Evolutionary conservation across 352 stramenopile species (phyloP).

Genomic region (Plasmopara viticola): DNA sequence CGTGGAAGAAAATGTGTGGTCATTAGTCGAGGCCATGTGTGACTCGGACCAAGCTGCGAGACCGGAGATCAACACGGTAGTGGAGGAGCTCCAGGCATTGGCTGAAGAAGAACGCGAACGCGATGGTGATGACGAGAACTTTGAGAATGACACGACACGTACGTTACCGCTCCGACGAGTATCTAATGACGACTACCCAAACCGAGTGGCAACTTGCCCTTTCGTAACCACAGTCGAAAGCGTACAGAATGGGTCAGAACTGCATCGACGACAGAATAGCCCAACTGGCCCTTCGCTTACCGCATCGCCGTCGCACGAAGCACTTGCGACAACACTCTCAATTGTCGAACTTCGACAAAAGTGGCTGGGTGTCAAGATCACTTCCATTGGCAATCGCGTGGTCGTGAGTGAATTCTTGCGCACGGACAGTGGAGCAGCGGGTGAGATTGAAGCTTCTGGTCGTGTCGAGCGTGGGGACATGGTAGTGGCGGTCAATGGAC

Average conservation of each 20-base stretch:
- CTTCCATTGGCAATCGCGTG: constrained; percentile 61
- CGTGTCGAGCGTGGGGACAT: constrained; percentile 52
- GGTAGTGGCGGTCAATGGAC: constrained; percentile 59
- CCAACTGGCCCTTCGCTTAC: constrained; percentile 8
- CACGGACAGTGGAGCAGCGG: constrained; percentile 41
- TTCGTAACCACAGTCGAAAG: constrained; percentile 8
- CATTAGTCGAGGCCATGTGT: constrained; percentile 51
- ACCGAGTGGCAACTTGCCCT: constrained; percentile 14
- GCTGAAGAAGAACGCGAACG: constrained; percentile 44
- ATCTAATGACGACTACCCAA: constrained; percentile 23
- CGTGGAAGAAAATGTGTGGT: constrained; percentile 40
- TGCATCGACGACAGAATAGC: constrained; percentile 17
- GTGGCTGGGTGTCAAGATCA: constrained; percentile 74
- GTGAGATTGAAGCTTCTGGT: constrained; percentile 67
- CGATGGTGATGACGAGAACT: constrained; percentile 21
- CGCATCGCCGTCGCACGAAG: constrained; percentile 11
- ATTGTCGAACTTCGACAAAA: constrained; percentile 55
- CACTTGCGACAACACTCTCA: constrained; percentile 9
- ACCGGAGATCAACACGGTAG: constrained; percentile 42
- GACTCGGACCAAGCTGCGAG: constrained; percentile 33
- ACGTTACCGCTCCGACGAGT: constrained; percentile 22
- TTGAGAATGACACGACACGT: constrained; percentile 15
- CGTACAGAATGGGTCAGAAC: constrained; percentile 8
- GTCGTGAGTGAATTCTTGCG: constrained; percentile 71
- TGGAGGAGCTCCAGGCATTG: constrained; percentile 36